Conservation (phyloP, 805 yeast species). For the Kuraishia ogatae region DNA sequence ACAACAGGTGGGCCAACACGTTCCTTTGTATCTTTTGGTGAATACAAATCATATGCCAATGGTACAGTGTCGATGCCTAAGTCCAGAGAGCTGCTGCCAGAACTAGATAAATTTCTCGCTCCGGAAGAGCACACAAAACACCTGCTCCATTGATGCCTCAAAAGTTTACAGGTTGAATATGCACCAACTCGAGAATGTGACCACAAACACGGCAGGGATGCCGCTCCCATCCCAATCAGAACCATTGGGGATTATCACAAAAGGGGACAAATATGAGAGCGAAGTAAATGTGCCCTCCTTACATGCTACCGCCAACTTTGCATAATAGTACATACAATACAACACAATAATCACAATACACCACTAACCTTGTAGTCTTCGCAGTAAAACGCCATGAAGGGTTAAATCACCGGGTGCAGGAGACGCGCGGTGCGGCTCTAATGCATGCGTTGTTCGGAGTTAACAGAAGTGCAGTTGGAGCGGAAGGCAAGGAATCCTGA, state of each 20-base stretch:
- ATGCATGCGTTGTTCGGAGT: not conserved
- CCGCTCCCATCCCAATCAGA: not conserved
- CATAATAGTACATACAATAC: not conserved
- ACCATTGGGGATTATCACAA: not conserved
- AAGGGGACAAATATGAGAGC: not conserved
- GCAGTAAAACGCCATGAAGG: not conserved
- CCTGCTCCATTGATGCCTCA: not conserved
- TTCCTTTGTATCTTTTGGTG: not conserved
- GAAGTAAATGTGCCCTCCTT: not conserved
- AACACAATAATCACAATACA: not conserved
- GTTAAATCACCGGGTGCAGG: not conserved
- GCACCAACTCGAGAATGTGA: not conserved
- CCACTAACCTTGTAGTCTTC: not conserved
- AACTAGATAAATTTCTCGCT: not conserved
- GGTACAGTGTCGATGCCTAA: constrained; percentile 7
- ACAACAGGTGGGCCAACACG: constrained; percentile 47
- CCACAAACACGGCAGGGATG: not conserved
- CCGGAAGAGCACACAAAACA: too few species aligned
- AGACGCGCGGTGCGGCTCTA: not conserved
- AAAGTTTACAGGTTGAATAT: not conserved
- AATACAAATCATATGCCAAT: constrained; percentile 8
- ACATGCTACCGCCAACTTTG: not conserved
- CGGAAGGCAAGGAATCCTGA: not conserved
- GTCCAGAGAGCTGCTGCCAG: not conserved
- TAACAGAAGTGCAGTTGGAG: not conserved